These are phyloP conservation scores for Ophidiomyces ophidiicola DNA, from an alignment of 2,329 filamentous ascomycete genomes.

Conservation along the genomic window DNA sequence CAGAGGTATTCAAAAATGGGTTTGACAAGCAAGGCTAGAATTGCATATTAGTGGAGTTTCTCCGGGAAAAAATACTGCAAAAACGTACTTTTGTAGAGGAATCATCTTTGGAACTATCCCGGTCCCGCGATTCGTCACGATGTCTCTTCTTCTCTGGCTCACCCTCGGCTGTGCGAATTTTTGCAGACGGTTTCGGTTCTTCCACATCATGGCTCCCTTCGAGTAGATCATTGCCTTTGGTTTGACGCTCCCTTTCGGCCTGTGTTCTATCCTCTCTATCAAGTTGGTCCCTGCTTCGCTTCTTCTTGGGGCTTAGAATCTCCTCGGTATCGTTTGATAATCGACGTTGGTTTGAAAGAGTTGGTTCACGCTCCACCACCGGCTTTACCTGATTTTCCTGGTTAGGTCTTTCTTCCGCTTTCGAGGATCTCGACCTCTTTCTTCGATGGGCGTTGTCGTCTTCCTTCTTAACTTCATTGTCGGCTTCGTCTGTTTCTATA, in stretches of 20 bases:
- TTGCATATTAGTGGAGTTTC: neutral
- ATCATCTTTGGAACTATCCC: constrained; percentile 18
- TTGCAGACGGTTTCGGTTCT: constrained; percentile 3
- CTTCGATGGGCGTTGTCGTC: constrained; percentile 23
- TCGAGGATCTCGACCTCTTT: constrained; percentile 25
- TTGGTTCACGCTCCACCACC: constrained; percentile 13
- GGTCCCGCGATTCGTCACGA: constrained; percentile 32
- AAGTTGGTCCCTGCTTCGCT: constrained; percentile 34
- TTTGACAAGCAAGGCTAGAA: constrained; percentile 24
- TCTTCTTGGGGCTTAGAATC: constrained; percentile 31
- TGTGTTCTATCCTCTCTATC: constrained; percentile 25
- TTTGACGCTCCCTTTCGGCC: constrained; percentile 16
- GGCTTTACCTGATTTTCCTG: neutral
- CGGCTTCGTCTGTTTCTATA: constrained; percentile 23
- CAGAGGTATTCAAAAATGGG: constrained; percentile 34
- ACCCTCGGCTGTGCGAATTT: constrained; percentile 18
- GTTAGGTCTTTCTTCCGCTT: constrained; percentile 14
- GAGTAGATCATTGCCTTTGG: neutral
- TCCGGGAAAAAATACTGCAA: neutral
- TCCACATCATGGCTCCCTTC: constrained; percentile 9
- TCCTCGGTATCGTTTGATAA: constrained; percentile 13
- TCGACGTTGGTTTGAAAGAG: constrained; percentile 13
- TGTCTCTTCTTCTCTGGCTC: constrained; percentile 35
- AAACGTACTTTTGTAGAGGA: constrained; percentile 18
- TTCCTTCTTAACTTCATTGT: constrained; percentile 8